phyloP scores from a whole-genome alignment of 2,329 filamentous ascomycete genomes.

The Stachybotrys chlorohalonatus region DNA sequence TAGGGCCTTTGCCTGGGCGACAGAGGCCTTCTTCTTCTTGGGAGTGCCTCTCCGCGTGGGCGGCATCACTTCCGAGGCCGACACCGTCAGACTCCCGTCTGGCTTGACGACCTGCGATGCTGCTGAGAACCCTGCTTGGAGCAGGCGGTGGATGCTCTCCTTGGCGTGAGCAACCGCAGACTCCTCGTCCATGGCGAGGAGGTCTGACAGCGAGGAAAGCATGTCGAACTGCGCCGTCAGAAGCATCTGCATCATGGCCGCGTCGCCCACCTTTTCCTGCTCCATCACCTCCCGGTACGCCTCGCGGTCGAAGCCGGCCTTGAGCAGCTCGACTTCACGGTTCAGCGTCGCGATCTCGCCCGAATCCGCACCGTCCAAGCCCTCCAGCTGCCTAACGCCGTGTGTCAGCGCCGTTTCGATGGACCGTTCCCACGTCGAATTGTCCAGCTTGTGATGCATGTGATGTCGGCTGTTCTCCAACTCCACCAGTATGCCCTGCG shows the following conservation, averaged over 20 bases:
- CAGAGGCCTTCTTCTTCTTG: slow-evolving; percentile 55
- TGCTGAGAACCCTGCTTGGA: slow-evolving; percentile 66
- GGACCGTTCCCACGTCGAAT: slow-evolving; percentile 76
- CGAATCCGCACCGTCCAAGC: slow-evolving; percentile 36
- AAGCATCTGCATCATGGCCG: slow-evolving; percentile 69
- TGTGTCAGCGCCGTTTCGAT: slow-evolving; percentile 84
- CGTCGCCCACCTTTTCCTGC: slow-evolving; percentile 73
- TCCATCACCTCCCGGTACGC: slow-evolving; percentile 69
- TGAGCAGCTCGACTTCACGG: slow-evolving; percentile 79
- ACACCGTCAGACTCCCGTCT: slow-evolving; percentile 56
- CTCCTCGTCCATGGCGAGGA: slow-evolving; percentile 72
- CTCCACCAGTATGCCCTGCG: slow-evolving; percentile 79
- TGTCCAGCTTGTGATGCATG: slow-evolving; percentile 74
- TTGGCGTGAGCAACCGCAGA: slow-evolving; percentile 77
- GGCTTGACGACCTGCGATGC: slow-evolving; percentile 83
- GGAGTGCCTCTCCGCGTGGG: slow-evolving; percentile 67
- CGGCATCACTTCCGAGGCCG: slow-evolving; percentile 56
- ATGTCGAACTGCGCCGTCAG: slow-evolving; percentile 90
- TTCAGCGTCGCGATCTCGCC: slow-evolving; percentile 62
- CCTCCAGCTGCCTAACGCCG: slow-evolving; percentile 68
- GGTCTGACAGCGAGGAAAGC: slow-evolving; percentile 71
- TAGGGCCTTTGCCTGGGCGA: slow-evolving; percentile 32
- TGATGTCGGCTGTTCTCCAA: slow-evolving; percentile 85
- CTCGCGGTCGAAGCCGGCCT: slow-evolving; percentile 73
- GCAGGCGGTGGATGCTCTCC: slow-evolving; percentile 64